A percentile compares a stretch with the other conserved stretches of the same genome.
phyloP scores from a whole-genome alignment of 2,329 filamentous ascomycete genomes.

The Clarireedia homoeocarpa region DNA sequence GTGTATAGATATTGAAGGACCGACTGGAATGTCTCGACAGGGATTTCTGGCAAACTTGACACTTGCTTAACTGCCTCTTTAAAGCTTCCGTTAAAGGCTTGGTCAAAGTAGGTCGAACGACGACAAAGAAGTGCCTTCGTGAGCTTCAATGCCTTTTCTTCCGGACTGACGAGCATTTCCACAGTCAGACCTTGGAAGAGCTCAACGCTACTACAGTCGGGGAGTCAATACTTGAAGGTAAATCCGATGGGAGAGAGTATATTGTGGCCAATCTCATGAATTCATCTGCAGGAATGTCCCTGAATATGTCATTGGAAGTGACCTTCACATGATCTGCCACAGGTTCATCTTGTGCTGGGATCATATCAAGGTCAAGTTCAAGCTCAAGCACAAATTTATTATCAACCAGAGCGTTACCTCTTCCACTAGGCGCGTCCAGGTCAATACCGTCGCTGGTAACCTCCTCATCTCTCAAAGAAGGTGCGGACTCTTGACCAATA shows the following conservation, averaged over 20 bases:
- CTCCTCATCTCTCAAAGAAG: too few relatives aligned
- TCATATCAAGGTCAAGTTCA: too few relatives aligned
- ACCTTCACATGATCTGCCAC: too few relatives aligned
- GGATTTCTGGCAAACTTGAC: conserved; percentile 3
- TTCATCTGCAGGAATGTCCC: neutral
- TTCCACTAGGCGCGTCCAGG: too few relatives aligned
- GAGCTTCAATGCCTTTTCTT: neutral
- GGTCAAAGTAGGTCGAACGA: conserved; percentile 11
- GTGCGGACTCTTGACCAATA: too few relatives aligned
- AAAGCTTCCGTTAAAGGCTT: conserved; percentile 8
- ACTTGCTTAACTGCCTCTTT: conserved; percentile 2
- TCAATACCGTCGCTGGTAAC: too few relatives aligned
- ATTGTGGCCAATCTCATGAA: neutral
- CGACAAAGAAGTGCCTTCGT: conserved; percentile 11
- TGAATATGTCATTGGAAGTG: too few relatives aligned
- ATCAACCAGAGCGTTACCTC: too few relatives aligned
- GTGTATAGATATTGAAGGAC: conserved; percentile 14
- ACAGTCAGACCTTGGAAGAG: conserved; percentile 5
- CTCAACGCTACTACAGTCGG: neutral
- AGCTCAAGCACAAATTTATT: too few relatives aligned
- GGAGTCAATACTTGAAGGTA: neutral
- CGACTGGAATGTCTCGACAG: conserved; percentile 9
- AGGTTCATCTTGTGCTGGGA: too few relatives aligned
- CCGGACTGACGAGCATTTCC: conserved; percentile 4
- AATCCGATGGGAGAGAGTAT: too few relatives aligned